Evolutionary conservation across 2,329 filamentous ascomycete genomes (phyloP).

Genomic region (Trichoderma koningiopsis): DNA sequence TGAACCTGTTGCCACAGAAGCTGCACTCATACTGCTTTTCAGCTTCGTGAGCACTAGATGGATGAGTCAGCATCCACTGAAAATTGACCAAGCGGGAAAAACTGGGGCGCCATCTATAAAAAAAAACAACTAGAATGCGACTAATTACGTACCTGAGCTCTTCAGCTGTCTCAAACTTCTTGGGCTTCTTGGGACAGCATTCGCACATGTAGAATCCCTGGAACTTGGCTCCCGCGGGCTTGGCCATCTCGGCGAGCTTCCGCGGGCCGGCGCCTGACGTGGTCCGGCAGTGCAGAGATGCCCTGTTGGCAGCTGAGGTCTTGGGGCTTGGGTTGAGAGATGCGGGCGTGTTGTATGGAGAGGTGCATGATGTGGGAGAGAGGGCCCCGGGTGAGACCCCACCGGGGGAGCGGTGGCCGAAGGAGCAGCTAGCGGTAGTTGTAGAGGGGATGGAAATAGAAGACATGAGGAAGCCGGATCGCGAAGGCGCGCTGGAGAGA

Average conservation of each 20-base stretch:
- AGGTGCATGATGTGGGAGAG: conserved; percentile 53
- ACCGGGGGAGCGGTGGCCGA: conserved; percentile 51
- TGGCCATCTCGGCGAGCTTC: conserved; percentile 54
- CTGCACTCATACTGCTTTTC: conserved; percentile 96
- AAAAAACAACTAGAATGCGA: neutral
- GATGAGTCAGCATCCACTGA: neutral
- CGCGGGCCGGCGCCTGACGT: conserved; percentile 54
- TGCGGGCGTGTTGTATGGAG: conserved; percentile 52
- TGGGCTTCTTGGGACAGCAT: conserved; percentile 95
- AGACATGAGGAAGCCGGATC: conserved; percentile 53
- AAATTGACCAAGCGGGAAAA: neutral
- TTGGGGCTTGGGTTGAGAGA: conserved; percentile 54
- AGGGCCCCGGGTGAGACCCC: conserved; percentile 51
- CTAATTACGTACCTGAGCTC: conserved; percentile 68
- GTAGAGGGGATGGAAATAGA: conserved; percentile 47
- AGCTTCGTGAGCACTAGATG: conserved; percentile 76
- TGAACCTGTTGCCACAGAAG: conserved; percentile 93
- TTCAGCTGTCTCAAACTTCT: conserved; percentile 85
- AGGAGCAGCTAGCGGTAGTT: conserved; percentile 48
- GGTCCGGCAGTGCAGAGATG: conserved; percentile 48
- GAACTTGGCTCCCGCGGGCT: conserved; percentile 51
- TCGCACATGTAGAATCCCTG: conserved; percentile 72
- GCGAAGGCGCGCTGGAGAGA: conserved; percentile 43
- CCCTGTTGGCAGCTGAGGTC: conserved; percentile 46
- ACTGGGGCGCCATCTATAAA: neutral